A percentile compares a stretch with the other conserved stretches of the same genome.
Evolutionary conservation across 306 rosid genomes (phyloP).

Genomic region (Cucumis hystrix): DNA sequence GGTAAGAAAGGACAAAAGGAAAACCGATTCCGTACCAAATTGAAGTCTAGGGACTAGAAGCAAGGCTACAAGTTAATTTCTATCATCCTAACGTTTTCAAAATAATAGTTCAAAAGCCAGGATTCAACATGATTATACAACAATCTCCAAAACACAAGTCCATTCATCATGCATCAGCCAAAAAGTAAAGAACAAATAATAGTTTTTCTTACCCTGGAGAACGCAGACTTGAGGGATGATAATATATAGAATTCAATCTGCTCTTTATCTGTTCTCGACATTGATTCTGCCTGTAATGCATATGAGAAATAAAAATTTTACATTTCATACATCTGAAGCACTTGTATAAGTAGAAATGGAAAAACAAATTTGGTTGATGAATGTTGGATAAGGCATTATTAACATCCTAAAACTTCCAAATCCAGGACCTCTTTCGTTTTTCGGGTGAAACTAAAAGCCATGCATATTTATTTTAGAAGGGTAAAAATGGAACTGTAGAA

Average conservation of each 20-base stretch:
- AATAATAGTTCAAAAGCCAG: background rate
- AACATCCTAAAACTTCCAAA: background rate
- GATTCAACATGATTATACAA: background rate
- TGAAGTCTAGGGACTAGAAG: background rate
- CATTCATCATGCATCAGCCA: slow-evolving; percentile 2
- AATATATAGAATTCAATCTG: slow-evolving; percentile 75
- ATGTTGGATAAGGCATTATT: background rate
- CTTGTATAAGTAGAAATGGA: background rate
- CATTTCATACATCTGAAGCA: slow-evolving; percentile 1
- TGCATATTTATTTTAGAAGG: background rate
- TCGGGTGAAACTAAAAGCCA: background rate
- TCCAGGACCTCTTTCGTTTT: background rate
- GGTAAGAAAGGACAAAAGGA: background rate
- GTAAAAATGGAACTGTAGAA: background rate
- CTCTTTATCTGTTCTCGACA: slow-evolving; percentile 64
- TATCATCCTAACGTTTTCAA: background rate
- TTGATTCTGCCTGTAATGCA: slow-evolving; percentile 42
- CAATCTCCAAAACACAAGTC: background rate
- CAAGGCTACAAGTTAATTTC: background rate
- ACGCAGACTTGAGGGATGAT: slow-evolving; percentile 66
- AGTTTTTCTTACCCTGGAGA: slow-evolving; percentile 63
- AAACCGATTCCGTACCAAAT: background rate
- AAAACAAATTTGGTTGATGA: background rate
- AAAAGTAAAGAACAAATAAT: slow-evolving; percentile 9
- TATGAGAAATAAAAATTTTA: slow-evolving; percentile 7